These are phyloP conservation scores for Smittium culicis DNA, from an alignment of 371 early-diverging fungal species.

Conservation along the genomic window DNA sequence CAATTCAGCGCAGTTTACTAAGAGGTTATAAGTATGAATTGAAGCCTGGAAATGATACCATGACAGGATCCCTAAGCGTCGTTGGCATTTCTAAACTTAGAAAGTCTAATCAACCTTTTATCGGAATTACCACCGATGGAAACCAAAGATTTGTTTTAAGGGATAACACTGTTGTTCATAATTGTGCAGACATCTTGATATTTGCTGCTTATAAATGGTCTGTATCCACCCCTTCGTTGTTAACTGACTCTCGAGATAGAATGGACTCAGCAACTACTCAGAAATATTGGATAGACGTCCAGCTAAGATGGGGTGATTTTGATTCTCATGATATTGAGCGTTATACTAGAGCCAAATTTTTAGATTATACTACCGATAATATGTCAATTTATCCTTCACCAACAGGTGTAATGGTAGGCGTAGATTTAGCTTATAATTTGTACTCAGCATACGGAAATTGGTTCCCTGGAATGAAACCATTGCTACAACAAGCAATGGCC, in stretches of 20 bases:
- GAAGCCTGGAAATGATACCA: background rate
- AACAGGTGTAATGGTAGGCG: conserved; percentile 90
- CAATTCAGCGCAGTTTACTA: background rate
- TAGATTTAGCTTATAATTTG: conserved; percentile 94
- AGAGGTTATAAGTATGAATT: background rate
- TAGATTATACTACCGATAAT: conserved; percentile 94
- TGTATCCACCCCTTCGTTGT: conserved; percentile 81
- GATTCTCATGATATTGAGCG: conserved; percentile 97
- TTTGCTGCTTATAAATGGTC: conserved; percentile 97
- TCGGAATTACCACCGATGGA: conserved; percentile 33
- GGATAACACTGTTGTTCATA: conserved; percentile 31
- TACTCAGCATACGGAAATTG: conserved; percentile 88
- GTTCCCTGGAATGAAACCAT: conserved; percentile 96
- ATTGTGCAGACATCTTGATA: conserved; percentile 82
- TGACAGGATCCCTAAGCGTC: background rate
- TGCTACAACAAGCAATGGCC: conserved; percentile 90
- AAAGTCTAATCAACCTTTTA: conserved; percentile 8
- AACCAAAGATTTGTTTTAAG: conserved; percentile 32
- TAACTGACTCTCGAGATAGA: conserved; percentile 64
- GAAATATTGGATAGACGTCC: conserved; percentile 96
- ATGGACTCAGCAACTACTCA: conserved; percentile 94
- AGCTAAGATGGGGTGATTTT: conserved; percentile 98
- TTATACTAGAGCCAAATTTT: conserved; percentile 94
- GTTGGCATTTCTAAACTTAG: background rate
- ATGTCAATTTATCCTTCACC: conserved; percentile 97